phyloP scores from a whole-genome alignment of 306 rosid genomes.

The Rosa chinensis region DNA sequence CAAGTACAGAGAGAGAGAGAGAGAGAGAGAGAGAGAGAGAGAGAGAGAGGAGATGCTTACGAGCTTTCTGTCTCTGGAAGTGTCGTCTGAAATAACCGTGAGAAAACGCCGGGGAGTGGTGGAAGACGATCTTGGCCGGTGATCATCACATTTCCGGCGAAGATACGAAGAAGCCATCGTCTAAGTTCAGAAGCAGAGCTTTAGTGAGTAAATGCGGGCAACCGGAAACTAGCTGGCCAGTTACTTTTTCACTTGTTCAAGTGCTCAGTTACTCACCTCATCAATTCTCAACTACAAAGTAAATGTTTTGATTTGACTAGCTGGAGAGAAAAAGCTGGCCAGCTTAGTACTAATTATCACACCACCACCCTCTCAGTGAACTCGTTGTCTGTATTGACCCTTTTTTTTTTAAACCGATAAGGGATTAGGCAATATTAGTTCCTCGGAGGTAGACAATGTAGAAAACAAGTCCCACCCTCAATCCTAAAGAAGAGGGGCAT shows the following conservation, averaged over 20 bases:
- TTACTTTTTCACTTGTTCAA: not conserved
- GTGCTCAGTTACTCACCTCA: not conserved
- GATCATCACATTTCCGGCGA: not conserved
- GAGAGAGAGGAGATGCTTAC: not conserved
- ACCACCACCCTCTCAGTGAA: not conserved
- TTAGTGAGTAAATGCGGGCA: not conserved
- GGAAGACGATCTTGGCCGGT: not conserved
- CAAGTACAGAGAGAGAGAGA: constrained; percentile 1
- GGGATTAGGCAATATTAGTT: too few species aligned
- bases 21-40: not conserved
- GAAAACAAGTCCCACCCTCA: too few species aligned
- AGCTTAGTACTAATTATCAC: too few species aligned
- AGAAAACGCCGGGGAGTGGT: constrained; percentile 14
- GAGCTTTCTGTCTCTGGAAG: not conserved
- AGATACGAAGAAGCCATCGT: not conserved
- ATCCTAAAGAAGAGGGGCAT: too few species aligned
- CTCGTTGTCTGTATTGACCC: not conserved
- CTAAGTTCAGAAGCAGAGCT: not conserved
- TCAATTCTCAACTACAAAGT: not conserved
- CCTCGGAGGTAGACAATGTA: too few species aligned
- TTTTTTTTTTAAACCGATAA: too few species aligned
- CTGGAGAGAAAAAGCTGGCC: not conserved
- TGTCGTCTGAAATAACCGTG: not conserved
- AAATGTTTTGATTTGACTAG: not conserved
- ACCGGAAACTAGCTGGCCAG: too few species aligned